Evolutionary conservation across 2,329 filamentous ascomycete genomes (phyloP).

Genomic region (Simplicillium sp.): DNA sequence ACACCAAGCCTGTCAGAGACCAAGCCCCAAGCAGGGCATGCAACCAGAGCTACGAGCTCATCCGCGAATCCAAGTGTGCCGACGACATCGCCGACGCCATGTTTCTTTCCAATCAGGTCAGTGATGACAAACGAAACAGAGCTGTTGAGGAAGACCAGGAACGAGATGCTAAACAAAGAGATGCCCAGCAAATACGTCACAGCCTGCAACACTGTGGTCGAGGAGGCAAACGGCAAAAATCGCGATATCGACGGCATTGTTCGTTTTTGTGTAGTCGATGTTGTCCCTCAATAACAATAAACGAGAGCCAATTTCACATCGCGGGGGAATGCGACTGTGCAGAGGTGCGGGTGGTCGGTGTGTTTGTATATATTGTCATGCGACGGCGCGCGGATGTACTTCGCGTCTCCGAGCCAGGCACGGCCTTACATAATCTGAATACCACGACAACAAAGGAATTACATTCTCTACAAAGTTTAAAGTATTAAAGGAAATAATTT

Average conservation of each 20-base stretch:
- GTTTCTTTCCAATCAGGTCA: slow-evolving; percentile 66
- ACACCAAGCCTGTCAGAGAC: slow-evolving; percentile 71
- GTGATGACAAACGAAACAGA: slow-evolving; percentile 78
- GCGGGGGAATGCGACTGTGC: not conserved
- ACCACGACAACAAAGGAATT: too few relatives aligned
- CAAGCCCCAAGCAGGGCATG: slow-evolving; percentile 72
- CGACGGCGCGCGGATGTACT: slow-evolving; percentile 3
- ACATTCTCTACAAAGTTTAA: too few relatives aligned
- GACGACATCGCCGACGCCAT: slow-evolving; percentile 68
- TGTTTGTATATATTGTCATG: not conserved
- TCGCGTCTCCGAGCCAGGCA: slow-evolving; percentile 4
- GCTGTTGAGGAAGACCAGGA: slow-evolving; percentile 83
- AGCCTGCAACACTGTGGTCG: slow-evolving; percentile 53
- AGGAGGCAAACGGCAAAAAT: slow-evolving; percentile 47
- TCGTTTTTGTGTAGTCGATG: not conserved
- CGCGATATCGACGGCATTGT: slow-evolving; percentile 29
- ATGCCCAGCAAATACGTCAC: slow-evolving; percentile 71
- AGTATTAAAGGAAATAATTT: too few relatives aligned
- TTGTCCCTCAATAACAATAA: not conserved
- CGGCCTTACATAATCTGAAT: slow-evolving; percentile 4
- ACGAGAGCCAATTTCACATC: slow-evolving; percentile 3
- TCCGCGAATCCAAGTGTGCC: slow-evolving; percentile 80
- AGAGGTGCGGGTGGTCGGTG: not conserved
- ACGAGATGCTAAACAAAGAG: slow-evolving; percentile 78
- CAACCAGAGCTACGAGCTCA: slow-evolving; percentile 71